phyloP scores from a whole-genome alignment of 768 basidiomycete genomes.

The Cubamyces sp. region DNA sequence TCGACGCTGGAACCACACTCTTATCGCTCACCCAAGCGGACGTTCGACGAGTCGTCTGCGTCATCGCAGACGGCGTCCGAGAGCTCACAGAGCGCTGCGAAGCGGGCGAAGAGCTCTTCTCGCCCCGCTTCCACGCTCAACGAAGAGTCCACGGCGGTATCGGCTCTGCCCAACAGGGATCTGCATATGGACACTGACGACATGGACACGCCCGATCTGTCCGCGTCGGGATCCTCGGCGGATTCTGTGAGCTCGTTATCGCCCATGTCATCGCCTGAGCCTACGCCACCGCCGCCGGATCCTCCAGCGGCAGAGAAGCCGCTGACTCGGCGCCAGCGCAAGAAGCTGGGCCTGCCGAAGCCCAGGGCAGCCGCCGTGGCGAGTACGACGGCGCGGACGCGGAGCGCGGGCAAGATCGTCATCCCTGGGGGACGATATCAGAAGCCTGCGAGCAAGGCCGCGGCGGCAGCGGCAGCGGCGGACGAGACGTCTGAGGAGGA shows the following conservation, averaged over 20 bases:
- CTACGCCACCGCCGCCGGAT: conserved; percentile 38
- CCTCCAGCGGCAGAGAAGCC: conserved; percentile 39
- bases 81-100: conserved; percentile 36
- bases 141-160: not conserved
- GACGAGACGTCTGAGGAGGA: conserved; percentile 31
- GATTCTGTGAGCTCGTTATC: conserved; percentile 46
- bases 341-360: conserved; percentile 69
- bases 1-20: conserved; percentile 35
- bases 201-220: conserved; percentile 34
- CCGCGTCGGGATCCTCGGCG: conserved; percentile 28
- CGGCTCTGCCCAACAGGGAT: conserved; percentile 9
- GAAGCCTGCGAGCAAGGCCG: conserved; percentile 35
- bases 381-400: conserved; percentile 25
- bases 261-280: conserved; percentile 36
- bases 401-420: conserved; percentile 57
- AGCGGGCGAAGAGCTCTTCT: conserved; percentile 34
- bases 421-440: conserved; percentile 64
- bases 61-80: conserved; percentile 37
- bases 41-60: conserved; percentile 60
- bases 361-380: conserved; percentile 41
- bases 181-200: conserved; percentile 32
- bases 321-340: conserved; percentile 70
- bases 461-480: conserved; percentile 25
- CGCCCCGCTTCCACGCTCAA: conserved; percentile 24
- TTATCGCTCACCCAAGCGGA: conserved; percentile 59